Conservation (phyloP, 495 filamentous ascomycete genomes). For the Chaetomium tenue region DNA sequence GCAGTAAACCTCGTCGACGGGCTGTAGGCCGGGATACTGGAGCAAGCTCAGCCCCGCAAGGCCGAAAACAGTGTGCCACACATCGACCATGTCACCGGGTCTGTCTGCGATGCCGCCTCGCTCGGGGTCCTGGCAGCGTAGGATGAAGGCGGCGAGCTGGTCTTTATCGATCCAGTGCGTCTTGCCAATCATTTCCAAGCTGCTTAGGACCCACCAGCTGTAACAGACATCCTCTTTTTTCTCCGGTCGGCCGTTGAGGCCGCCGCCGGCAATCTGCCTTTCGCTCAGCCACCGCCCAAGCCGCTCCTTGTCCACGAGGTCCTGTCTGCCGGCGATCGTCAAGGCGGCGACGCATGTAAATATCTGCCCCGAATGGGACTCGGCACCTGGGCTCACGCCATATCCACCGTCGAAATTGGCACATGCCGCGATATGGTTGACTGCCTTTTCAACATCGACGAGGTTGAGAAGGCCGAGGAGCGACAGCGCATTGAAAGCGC, state of each 20-base stretch:
- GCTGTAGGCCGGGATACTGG: conserved; percentile 66
- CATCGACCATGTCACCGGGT: conserved; percentile 92
- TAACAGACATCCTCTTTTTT: conserved; percentile 97
- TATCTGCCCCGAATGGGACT: conserved; percentile 90
- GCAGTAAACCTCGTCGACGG: conserved; percentile 87
- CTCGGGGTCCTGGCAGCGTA: conserved; percentile 83
- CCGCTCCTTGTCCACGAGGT: conserved; percentile 78
- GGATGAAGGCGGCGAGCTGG: conserved; percentile 74
- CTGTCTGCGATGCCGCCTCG: conserved; percentile 84
- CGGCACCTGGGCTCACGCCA: conserved; percentile 81
- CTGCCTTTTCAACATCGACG: conserved; percentile 75
- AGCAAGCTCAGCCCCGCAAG: conserved; percentile 85
- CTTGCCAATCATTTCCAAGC: conserved; percentile 81
- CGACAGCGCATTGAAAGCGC: conserved; percentile 81
- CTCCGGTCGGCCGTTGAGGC: conserved; percentile 90
- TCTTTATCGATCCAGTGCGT: conserved; percentile 87
- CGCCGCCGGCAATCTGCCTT: conserved; percentile 80
- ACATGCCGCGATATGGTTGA: conserved; percentile 73
- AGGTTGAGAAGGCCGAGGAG: conserved; percentile 67
- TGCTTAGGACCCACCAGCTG: conserved; percentile 95
- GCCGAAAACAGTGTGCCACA: conserved; percentile 92
- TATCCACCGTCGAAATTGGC: conserved; percentile 93
- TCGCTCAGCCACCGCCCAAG: conserved; percentile 91
- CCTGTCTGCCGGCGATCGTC: conserved; percentile 74
- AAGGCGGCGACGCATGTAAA: conserved; percentile 93